A percentile compares a stretch with the other conserved stretches of the same genome.
These are phyloP conservation scores for Polytrichum formosum DNA, from an alignment of 225 moss, liverwort and hornwort genomes.

Conservation along the genomic window DNA sequence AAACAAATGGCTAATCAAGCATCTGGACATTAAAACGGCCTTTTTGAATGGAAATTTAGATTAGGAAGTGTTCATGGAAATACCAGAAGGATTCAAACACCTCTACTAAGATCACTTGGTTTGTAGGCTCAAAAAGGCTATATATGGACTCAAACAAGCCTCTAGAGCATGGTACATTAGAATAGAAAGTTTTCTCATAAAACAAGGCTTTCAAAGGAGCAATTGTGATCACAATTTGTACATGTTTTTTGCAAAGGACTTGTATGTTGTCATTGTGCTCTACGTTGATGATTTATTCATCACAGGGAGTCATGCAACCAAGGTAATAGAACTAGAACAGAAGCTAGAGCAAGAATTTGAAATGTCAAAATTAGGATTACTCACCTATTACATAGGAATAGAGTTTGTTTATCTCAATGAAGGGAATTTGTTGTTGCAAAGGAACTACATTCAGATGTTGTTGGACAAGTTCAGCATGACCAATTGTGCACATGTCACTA, in stretches of 20 bases:
- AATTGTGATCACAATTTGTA: not conserved
- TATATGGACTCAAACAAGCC: not conserved
- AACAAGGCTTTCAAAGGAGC: not conserved
- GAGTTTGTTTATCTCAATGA: not conserved
- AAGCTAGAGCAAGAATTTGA: not conserved
- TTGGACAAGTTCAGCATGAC: not conserved
- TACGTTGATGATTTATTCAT: not conserved
- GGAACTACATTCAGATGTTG: not conserved
- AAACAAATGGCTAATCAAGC: not conserved
- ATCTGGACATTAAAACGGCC: not conserved
- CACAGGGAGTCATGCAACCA: not conserved
- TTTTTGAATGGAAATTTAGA: not conserved
- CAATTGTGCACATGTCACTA: not conserved
- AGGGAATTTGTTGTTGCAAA: not conserved
- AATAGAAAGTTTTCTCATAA: not conserved
- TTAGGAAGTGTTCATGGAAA: not conserved
- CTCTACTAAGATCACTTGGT: not conserved
- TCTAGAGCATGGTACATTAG: not conserved
- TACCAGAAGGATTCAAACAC: not conserved
- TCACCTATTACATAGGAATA: not conserved
- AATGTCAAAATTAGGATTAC: not conserved
- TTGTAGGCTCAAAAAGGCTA: not conserved
- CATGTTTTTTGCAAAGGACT: not conserved
- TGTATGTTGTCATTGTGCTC: not conserved
- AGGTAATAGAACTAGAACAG: not conserved